Evolutionary conservation across 2,329 filamentous ascomycete genomes (phyloP), one percentile per base, ranked within the genome.

Genomic region (Botrytis hyacinthi): DNA sequence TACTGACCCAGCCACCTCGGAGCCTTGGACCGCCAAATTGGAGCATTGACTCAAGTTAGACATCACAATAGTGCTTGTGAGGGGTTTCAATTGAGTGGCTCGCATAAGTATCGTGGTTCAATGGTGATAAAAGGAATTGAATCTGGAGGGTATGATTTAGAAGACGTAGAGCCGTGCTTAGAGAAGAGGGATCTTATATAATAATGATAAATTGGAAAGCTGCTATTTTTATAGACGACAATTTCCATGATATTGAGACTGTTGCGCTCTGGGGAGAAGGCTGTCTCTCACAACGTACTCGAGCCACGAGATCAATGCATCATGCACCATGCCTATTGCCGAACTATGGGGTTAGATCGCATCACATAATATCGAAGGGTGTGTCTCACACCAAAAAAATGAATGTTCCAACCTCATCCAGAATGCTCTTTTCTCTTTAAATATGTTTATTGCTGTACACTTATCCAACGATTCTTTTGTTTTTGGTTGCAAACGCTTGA

Each of bases 121-220:
- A n/a, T 51, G 26, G 0, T 7, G 2, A 7, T 10, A n/a, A n/a
- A 1, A 14, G 12, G 12, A 16, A 14, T n/a, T 6, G 12, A 14
- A 12, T 7, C 26, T 51, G 22, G 4, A 51, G 10, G 4, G 26
- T 7, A 4, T 1, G 10, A 2, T 16, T 16, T 5, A n/a, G 2
- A 7, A 5, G 1, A 51, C 3, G 0, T n/a, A 14, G 48, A n/a
- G 26, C 4, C 12, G 2, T 51, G 6, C 26, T 51, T n/a, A 6
- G 5, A n/a, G 10, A n/a, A 14, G 3, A n/a, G 10, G 2, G 48
- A 16, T 14, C 5, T n/a, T 16, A n/a, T 51, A 14, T 51, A n/a
- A 7, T n/a, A 12, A n/a, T 51, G 0, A 6, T 0, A n/a, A n/a
- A 3, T n/a, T 6, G 26, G 1, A 1, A 51, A n/a, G 48, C 12